Conservation (phyloP, 2,329 filamentous ascomycete species). For the Cadophora sp. region DNA sequence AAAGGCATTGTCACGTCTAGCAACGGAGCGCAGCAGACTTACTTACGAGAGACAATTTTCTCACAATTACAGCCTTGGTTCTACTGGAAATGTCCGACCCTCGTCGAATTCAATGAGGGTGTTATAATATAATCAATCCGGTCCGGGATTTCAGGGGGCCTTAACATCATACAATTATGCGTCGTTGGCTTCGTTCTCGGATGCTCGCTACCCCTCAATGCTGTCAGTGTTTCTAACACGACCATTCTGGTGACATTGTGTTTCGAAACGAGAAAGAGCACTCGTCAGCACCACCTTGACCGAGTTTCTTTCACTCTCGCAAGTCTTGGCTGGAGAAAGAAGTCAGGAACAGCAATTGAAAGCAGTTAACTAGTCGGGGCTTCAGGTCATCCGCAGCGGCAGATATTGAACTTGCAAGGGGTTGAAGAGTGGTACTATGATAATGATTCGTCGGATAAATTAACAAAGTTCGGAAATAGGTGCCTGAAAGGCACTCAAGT, state of each 20-base stretch:
- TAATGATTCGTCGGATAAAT: constrained; percentile 35
- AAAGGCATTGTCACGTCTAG: neutral
- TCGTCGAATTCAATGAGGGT: neutral
- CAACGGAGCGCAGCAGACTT: no score
- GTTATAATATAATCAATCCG: neutral
- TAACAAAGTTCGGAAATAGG: constrained; percentile 29
- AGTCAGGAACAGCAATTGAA: constrained; percentile 26
- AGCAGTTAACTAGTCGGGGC: neutral
- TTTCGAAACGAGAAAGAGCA: constrained; percentile 48
- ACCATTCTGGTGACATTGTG: constrained; percentile 50
- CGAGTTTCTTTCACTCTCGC: constrained; percentile 39
- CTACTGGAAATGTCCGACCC: neutral
- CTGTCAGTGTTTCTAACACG: constrained; percentile 47
- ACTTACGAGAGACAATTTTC: neutral
- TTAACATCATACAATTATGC: constrained; percentile 10
- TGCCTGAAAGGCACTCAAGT: constrained; percentile 33
- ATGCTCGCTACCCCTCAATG: neutral
- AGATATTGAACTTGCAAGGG: constrained; percentile 27
- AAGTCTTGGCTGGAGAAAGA: constrained; percentile 22
- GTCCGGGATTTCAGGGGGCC: neutral
- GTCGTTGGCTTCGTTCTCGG: neutral
- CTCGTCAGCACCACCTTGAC: constrained; percentile 43
- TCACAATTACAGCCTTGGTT: neutral
- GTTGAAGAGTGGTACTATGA: constrained; percentile 17
- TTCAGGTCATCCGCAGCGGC: constrained; percentile 30